A percentile compares a stretch with the other conserved stretches of the same genome.
phyloP scores from a whole-genome alignment of 108 stramenopile species.

The Pseudonitzschia pungens region DNA sequence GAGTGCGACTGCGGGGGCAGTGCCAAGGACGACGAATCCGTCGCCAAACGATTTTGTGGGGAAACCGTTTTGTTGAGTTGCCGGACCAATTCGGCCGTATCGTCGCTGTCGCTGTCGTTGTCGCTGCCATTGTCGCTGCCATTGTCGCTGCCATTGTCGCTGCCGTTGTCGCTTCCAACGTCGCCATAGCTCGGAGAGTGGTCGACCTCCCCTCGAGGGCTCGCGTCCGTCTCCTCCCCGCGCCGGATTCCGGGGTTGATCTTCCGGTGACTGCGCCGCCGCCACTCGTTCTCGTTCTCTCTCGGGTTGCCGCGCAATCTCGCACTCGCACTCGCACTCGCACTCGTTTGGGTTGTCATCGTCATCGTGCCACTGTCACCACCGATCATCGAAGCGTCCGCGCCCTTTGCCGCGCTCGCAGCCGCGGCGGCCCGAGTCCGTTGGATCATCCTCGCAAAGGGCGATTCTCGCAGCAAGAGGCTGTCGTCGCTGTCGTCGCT shows the following conservation, averaged over 20 bases:
- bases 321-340: too few relatives aligned
- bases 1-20: too few relatives aligned
- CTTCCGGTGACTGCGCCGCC: too few relatives aligned
- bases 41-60: neutral
- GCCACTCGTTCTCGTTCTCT: too few relatives aligned
- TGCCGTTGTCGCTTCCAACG: neutral
- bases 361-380: too few relatives aligned
- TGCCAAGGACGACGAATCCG: neutral
- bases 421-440: too few relatives aligned
- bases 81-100: slow-evolving; percentile 10
- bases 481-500: neutral
- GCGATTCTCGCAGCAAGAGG: neutral
- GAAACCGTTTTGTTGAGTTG: neutral
- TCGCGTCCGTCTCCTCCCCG: neutral
- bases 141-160: neutral
- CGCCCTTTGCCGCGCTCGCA: too few relatives aligned
- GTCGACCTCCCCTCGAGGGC: neutral
- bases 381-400: too few relatives aligned
- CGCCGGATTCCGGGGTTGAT: neutral
- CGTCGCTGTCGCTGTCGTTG: slow-evolving; percentile 12
- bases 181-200: too few relatives aligned
- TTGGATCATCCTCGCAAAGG: too few relatives aligned
- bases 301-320: too few relatives aligned
- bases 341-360: too few relatives aligned
- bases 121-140: neutral